Evolutionary conservation across 2,329 filamentous ascomycete species (phyloP).

Genomic region (Xylariales sp.): DNA sequence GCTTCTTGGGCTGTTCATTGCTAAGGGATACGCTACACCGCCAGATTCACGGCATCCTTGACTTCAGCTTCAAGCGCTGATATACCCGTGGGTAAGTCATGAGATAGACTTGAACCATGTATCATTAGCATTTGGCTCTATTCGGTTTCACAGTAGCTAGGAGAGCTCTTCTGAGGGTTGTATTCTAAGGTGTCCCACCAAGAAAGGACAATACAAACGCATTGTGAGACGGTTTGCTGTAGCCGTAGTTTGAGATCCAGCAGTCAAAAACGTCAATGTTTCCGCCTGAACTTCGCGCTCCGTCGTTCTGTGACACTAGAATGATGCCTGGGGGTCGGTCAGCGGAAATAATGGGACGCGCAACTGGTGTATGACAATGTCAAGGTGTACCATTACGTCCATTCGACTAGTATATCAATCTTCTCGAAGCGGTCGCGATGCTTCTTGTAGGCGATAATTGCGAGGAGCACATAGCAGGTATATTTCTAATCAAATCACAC

Average conservation of each 20-base stretch:
- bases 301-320: constrained; percentile 2
- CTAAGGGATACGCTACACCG: constrained; percentile 3
- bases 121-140: too few species aligned
- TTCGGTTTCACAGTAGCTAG: too few species aligned
- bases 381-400: too few species aligned
- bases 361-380: too few species aligned
- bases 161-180: not conserved
- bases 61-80: constrained; percentile 7
- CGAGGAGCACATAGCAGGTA: too few species aligned
- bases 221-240: constrained; percentile 7
- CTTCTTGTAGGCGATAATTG: too few species aligned
- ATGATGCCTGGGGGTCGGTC: not conserved
- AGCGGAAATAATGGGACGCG: too few species aligned
- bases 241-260: constrained; percentile 9
- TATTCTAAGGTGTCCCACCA: not conserved
- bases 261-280: constrained; percentile 1
- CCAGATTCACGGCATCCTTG: constrained; percentile 2
- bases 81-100: constrained; percentile 6
- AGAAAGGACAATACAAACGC: not conserved
- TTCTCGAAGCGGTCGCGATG: too few species aligned
- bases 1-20: constrained; percentile 7
- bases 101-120: constrained; percentile 7
- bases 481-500: too few species aligned
- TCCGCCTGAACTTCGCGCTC: constrained; percentile 2
- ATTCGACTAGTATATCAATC: too few species aligned